Conservation (phyloP, 2,329 filamentous ascomycete genomes). For the Verticillium nubilum region DNA sequence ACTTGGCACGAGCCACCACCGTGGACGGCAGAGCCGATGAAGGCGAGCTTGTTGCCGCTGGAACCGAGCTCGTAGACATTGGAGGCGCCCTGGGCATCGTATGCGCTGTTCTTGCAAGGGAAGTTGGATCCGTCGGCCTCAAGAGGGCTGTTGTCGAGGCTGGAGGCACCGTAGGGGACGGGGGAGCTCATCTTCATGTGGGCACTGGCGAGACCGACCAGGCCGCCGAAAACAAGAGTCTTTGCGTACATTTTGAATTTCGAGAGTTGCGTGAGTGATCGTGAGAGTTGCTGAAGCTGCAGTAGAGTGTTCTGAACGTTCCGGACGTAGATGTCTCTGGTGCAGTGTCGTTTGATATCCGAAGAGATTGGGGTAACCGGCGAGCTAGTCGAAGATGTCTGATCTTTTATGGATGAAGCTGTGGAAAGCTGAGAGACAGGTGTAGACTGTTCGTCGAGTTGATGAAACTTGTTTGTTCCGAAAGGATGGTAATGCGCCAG, state of each 20-base stretch:
- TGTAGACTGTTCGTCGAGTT: constrained; percentile 6
- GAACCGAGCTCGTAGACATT: constrained; percentile 63
- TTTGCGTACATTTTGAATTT: constrained; percentile 49
- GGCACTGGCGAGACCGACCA: constrained; percentile 57
- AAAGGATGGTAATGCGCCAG: constrained; percentile 17
- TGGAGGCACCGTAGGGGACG: constrained; percentile 46
- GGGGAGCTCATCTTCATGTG: constrained; percentile 75
- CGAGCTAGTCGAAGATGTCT: constrained; percentile 6
- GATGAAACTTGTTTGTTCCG: constrained; percentile 6
- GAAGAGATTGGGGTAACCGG: constrained; percentile 5
- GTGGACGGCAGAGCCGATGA: constrained; percentile 71
- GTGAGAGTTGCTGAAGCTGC: constrained; percentile 4
- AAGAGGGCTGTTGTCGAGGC: constrained; percentile 59
- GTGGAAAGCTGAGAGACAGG: background rate
- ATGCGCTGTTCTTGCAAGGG: constrained; percentile 68
- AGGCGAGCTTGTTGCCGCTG: constrained; percentile 49
- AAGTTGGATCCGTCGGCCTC: constrained; percentile 57
- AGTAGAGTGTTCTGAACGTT: constrained; percentile 25
- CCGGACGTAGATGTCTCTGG: constrained; percentile 28
- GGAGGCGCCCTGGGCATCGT: constrained; percentile 37
- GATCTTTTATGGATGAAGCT: background rate
- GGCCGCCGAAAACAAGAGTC: constrained; percentile 44
- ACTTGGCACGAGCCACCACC: constrained; percentile 93
- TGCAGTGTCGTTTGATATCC: constrained; percentile 7
- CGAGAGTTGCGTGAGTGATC: constrained; percentile 8